Base-by-base conservation (phyloP, 495 filamentous ascomycete genomes). In the Amniculicola lignicola region DNA sequence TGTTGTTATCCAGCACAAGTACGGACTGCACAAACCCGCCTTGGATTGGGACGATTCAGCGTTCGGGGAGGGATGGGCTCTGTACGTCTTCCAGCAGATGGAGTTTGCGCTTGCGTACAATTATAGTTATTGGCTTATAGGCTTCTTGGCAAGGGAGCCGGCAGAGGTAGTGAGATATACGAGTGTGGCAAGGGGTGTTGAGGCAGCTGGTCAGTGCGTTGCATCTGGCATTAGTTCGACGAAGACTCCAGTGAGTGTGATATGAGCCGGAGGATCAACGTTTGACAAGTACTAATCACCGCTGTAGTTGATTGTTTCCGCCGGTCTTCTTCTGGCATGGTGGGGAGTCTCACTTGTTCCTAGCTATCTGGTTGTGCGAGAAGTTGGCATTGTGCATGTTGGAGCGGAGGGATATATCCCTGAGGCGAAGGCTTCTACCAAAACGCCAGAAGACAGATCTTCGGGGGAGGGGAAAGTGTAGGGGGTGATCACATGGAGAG, bases 161-260 rank as follows among this genome's bases (percentile, higher is more conserved):
- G 50, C 42, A 16, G 62, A 65, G 19, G 57, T 45, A 0, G 44
- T 59, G 1, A 48, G 59, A 39, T 62, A 52, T 18, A 59, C 61
- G 36, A 54, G 47, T 11, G 40, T 59, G 23, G 54, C 44, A n/a
- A 46, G 62, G 27, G 62, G 59, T 19, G 49, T 56, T 6, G 62
- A 65, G n/a, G 50, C 59, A 10, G 62, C 59, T n/a, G 62, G 59
- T 6, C 62, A 65, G 21, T 62, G 59, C 27, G 57, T 62, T 15
- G 61, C 62, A 28, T 62, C 58, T 18, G 62, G 62, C 2, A 65
- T 65, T 25, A 62, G 62, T 48, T 65, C 59, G 14, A 65, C 62
- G 19, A 44, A 54, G 25, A 37, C 59, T 40, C 59, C 62, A 40
- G 52, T 64, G n/a, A n/a, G n/a, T n/a, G n/a, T n/a, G n/a, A 57